Conservation (phyloP, 1,284 basidiomycete genomes). For the Termitomyces sp. region DNA sequence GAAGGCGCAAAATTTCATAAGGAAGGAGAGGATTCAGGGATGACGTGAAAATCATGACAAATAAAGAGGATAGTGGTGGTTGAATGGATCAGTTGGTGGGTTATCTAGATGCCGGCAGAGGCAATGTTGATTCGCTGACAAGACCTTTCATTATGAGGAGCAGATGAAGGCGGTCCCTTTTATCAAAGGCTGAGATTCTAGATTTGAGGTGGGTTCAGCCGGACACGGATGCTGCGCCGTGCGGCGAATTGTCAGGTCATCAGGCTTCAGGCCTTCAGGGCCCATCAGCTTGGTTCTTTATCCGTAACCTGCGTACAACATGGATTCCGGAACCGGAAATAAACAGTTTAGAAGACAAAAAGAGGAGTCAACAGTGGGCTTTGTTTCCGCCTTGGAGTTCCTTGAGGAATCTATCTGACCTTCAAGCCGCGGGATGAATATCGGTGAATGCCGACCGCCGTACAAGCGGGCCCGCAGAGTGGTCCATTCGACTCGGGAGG, state of each 20-base stretch:
- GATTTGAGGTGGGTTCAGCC: background rate
- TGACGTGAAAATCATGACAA: background rate
- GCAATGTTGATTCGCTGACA: background rate
- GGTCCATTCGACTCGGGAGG: background rate
- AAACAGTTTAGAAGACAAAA: background rate
- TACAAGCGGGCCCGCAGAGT: background rate
- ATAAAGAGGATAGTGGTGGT: slow-evolving; percentile 2
- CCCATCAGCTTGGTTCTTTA: background rate
- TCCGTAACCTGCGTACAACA: slow-evolving; percentile 1
- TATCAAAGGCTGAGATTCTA: background rate
- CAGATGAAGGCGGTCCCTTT: background rate
- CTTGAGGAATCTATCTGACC: background rate
- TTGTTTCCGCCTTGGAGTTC: background rate
- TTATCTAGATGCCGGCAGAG: background rate
- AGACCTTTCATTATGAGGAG: background rate
- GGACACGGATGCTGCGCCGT: background rate
- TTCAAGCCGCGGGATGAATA: background rate
- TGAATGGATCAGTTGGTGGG: slow-evolving; percentile 13
- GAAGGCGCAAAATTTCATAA: slow-evolving; percentile 22
- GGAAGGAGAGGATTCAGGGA: slow-evolving; percentile 14
- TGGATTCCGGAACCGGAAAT: background rate
- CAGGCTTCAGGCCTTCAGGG: background rate
- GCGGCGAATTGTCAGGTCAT: background rate
- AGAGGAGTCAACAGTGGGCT: background rate
- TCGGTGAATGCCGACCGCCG: background rate